Evolutionary conservation across 208 protist species (phyloP).

Genomic region (Kentomonas sorsogonicus): DNA sequence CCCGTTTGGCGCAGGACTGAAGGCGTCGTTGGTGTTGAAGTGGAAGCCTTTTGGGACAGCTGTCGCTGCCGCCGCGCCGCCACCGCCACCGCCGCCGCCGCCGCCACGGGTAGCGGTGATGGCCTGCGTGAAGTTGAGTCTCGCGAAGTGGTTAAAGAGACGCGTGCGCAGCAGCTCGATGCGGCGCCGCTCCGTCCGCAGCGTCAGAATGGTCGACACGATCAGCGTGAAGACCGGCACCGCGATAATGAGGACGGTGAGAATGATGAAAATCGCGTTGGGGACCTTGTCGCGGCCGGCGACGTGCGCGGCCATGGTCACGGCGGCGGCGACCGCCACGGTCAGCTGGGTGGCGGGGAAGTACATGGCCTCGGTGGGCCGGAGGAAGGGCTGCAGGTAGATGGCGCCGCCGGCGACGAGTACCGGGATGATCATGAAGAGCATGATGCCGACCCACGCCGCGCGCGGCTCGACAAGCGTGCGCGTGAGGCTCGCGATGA

Average conservation of each 20-base stretch:
- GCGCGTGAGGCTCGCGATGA: constrained; percentile 31
- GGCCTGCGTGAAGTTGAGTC: background rate
- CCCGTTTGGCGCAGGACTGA: too few relatives aligned
- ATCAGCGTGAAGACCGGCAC: constrained; percentile 44
- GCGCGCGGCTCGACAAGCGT: constrained; percentile 8
- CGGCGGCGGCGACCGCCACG: constrained; percentile 26
- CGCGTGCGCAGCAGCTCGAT: constrained; percentile 35
- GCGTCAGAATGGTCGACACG: constrained; percentile 35
- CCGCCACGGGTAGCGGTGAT: background rate
- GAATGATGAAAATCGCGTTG: constrained; percentile 20
- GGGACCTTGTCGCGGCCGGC: constrained; percentile 15
- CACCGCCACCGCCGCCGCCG: background rate
- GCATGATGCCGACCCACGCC: constrained; percentile 35
- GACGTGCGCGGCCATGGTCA: constrained; percentile 27
- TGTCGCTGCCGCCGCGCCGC: background rate
- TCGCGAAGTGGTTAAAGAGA: constrained; percentile 22
- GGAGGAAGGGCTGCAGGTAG: constrained; percentile 36
- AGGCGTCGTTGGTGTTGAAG: background rate
- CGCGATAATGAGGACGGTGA: constrained; percentile 31
- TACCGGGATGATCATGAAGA: constrained; percentile 40
- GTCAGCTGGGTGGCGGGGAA: constrained; percentile 39
- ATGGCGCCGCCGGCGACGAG: constrained; percentile 28
- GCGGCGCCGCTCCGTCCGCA: constrained; percentile 45
- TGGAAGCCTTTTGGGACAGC: background rate
- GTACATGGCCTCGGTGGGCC: constrained; percentile 45